A percentile compares a stretch with the other conserved stretches of the same genome.
Evolutionary conservation across 345 rosid genomes (phyloP).

Genomic region (Brassica nigra): DNA sequence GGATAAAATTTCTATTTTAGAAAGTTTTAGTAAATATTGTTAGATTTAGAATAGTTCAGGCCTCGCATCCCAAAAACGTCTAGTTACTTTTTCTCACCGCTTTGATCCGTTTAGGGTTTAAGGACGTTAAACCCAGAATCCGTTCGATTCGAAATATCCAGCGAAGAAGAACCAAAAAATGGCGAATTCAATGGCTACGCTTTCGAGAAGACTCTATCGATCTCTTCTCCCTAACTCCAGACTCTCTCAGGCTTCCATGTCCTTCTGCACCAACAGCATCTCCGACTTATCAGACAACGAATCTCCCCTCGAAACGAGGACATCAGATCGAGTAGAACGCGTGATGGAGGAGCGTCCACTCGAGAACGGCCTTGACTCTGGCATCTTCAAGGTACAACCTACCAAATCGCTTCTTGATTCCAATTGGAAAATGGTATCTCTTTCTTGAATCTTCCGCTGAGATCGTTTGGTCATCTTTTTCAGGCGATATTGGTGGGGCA

Average conservation of each 20-base stretch:
- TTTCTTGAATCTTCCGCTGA: not conserved
- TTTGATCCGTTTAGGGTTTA: slow-evolving; percentile 36
- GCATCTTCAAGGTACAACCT: slow-evolving; percentile 66
- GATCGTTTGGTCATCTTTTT: not conserved
- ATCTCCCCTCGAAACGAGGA: slow-evolving; percentile 21
- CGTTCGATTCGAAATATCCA: not conserved
- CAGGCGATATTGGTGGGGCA: slow-evolving; percentile 93
- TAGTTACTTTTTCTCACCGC: not conserved
- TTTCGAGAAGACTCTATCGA: slow-evolving; percentile 57
- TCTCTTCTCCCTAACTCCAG: slow-evolving; percentile 51
- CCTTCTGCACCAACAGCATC: slow-evolving; percentile 55
- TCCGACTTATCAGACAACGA: slow-evolving; percentile 45
- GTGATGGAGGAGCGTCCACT: slow-evolving; percentile 54
- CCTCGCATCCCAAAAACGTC: not conserved
- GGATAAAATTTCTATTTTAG: not conserved
- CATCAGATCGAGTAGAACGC: slow-evolving; percentile 38
- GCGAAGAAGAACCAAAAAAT: slow-evolving; percentile 11
- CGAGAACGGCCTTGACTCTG: slow-evolving; percentile 75
- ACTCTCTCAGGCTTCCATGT: slow-evolving; percentile 39
- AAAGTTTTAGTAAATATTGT: not conserved
- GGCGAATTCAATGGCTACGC: slow-evolving; percentile 54
- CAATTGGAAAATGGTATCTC: not conserved
- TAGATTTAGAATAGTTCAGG: slow-evolving; percentile 3
- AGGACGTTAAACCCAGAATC: slow-evolving; percentile 41
- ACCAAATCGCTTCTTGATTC: not conserved